Percentiles rank a stretch among this genome's conserved stretches.
Conservation (phyloP, 345 rosid species). For the Eucalyptus virginea region DNA sequence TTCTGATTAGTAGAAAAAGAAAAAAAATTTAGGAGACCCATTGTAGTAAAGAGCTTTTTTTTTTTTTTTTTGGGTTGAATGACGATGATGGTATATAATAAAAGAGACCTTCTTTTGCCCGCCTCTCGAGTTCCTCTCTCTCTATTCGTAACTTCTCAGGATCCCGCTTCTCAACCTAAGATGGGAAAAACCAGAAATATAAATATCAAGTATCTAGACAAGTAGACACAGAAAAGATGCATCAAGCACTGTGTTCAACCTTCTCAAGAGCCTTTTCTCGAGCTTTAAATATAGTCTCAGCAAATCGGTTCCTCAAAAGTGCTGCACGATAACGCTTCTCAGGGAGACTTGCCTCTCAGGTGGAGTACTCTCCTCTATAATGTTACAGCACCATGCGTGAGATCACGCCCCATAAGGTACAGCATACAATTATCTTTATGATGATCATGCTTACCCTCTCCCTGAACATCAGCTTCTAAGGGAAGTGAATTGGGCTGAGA, state of each 20-base stretch:
- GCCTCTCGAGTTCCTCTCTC: conserved; percentile 77
- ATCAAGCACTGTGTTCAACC: conserved; percentile 20
- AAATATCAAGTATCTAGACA: not conserved
- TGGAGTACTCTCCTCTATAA: conserved; percentile 73
- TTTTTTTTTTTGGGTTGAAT: not conserved
- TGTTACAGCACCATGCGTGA: conserved; percentile 37
- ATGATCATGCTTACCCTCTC: conserved; percentile 66
- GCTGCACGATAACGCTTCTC: conserved; percentile 85
- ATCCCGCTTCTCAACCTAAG: conserved; percentile 65
- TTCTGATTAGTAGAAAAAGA: conserved; percentile 23
- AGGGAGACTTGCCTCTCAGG: conserved; percentile 76
- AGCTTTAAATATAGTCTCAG: conserved; percentile 88
- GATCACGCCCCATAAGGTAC: conserved; percentile 34
- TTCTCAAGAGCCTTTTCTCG: conserved; percentile 73
- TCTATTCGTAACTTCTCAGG: conserved; percentile 68
- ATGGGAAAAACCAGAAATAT: not conserved
- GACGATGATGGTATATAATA: not conserved
- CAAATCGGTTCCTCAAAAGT: conserved; percentile 73
- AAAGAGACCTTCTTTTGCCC: conserved; percentile 55
- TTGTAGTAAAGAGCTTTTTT: not conserved
- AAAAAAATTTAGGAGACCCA: not conserved
- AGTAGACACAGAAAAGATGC: not conserved
- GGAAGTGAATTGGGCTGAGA: conserved; percentile 18
- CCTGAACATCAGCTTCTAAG: conserved; percentile 29
- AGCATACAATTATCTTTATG: conserved; percentile 26